phyloP scores from a whole-genome alignment of 306 rosid species.

The Sicyos baderoa region DNA sequence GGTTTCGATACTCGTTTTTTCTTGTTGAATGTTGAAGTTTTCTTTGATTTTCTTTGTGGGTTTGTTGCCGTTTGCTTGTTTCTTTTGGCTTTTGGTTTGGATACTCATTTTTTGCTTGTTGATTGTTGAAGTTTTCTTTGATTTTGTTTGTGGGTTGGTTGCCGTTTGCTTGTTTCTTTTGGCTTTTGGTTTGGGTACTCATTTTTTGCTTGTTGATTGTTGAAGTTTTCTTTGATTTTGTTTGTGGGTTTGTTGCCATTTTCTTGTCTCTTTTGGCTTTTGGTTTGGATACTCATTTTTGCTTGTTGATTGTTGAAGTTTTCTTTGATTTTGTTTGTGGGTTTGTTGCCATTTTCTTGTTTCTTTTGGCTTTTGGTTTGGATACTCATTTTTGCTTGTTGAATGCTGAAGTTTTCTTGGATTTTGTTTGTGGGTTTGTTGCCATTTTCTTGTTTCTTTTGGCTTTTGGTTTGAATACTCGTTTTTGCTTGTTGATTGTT shows the following conservation, averaged over 20 bases:
- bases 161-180: neutral
- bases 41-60: too few relatives aligned
- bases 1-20: too few relatives aligned
- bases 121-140: too few relatives aligned
- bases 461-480: too few relatives aligned
- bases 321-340: neutral
- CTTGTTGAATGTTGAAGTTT: too few relatives aligned
- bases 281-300: neutral
- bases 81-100: too few relatives aligned
- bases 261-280: neutral
- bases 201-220: neutral
- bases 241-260: neutral
- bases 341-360: neutral
- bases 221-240: slow-evolving; percentile 8
- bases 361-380: neutral
- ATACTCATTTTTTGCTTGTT: too few relatives aligned
- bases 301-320: neutral
- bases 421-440: too few relatives aligned
- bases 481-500: too few relatives aligned
- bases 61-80: neutral
- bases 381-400: neutral
- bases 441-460: too few relatives aligned
- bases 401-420: neutral
- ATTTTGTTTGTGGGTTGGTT: neutral
- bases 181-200: neutral